phyloP scores from a whole-genome alignment of 768 basidiomycete species.

The Leccinum longicurvipes region DNA sequence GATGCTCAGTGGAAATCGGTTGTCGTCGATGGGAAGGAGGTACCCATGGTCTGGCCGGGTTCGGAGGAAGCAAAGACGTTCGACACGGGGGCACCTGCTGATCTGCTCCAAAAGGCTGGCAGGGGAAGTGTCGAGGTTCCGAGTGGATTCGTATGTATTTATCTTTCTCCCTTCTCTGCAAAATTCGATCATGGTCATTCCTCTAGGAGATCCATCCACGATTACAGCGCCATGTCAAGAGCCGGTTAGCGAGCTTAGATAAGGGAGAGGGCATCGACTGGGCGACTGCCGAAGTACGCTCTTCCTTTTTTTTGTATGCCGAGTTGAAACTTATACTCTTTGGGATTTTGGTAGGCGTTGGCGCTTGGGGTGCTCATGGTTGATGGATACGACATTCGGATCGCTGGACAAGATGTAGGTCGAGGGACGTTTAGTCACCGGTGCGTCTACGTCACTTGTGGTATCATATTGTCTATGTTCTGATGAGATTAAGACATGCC shows the following conservation, averaged over 20 bases:
- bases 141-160: slow-evolving; percentile 56
- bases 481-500: slow-evolving; percentile 55
- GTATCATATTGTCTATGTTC: not conserved
- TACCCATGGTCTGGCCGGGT: slow-evolving; percentile 53
- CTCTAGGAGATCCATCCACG: slow-evolving; percentile 75
- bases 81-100: slow-evolving; percentile 61
- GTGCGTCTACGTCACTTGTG: slow-evolving; percentile 24
- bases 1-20: slow-evolving; percentile 59
- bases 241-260: slow-evolving; percentile 66
- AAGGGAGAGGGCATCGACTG: slow-evolving; percentile 77
- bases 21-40: slow-evolving; percentile 11
- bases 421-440: slow-evolving; percentile 86
- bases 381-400: slow-evolving; percentile 79
- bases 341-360: slow-evolving; percentile 51
- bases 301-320: not conserved
- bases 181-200: not conserved
- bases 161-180: not conserved
- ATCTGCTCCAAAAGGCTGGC: slow-evolving; percentile 56
- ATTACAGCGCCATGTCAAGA: slow-evolving; percentile 75
- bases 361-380: slow-evolving; percentile 86
- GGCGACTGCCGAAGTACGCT: slow-evolving; percentile 78
- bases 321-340: not conserved
- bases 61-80: slow-evolving; percentile 53
- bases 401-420: slow-evolving; percentile 93
- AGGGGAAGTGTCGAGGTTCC: slow-evolving; percentile 63